Conservation (phyloP, 179 eudicot species). For the Spergularia azorica region DNA sequence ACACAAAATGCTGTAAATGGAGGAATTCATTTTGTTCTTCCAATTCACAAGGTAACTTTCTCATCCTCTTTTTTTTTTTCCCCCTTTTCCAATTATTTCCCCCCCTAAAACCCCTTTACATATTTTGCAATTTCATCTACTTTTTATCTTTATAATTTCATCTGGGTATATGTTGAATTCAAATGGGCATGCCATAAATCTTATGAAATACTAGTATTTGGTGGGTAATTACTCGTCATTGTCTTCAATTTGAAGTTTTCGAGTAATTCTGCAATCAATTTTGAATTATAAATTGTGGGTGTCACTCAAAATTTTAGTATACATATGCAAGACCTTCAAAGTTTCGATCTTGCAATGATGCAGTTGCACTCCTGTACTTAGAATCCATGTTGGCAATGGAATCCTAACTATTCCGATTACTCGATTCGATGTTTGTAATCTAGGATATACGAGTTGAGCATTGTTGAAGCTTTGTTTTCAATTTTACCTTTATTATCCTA, state of each 20-base stretch:
- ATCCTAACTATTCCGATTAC: background rate
- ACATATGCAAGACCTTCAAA: background rate
- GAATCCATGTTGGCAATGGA: background rate
- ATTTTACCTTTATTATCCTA: background rate
- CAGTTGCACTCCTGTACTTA: background rate
- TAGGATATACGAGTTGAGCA: background rate
- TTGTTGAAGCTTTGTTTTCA: background rate
- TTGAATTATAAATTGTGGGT: background rate
- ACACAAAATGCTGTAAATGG: too few relatives aligned
- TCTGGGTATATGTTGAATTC: background rate
- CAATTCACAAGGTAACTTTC: background rate
- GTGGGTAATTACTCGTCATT: too few relatives aligned
- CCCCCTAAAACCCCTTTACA: too few relatives aligned
- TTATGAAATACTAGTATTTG: background rate
- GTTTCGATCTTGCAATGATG: constrained; percentile 5
- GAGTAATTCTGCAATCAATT: background rate
- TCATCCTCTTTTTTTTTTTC: background rate
- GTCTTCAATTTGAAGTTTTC: background rate
- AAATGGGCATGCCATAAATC: background rate
- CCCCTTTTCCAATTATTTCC: too few relatives aligned
- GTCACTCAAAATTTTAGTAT: background rate
- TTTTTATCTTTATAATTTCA: background rate
- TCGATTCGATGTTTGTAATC: background rate
- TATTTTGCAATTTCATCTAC: background rate
- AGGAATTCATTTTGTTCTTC: too few relatives aligned